Conservation (phyloP, 2,329 filamentous ascomycete genomes). For the Aspergillus pseudoglaucus region DNA sequence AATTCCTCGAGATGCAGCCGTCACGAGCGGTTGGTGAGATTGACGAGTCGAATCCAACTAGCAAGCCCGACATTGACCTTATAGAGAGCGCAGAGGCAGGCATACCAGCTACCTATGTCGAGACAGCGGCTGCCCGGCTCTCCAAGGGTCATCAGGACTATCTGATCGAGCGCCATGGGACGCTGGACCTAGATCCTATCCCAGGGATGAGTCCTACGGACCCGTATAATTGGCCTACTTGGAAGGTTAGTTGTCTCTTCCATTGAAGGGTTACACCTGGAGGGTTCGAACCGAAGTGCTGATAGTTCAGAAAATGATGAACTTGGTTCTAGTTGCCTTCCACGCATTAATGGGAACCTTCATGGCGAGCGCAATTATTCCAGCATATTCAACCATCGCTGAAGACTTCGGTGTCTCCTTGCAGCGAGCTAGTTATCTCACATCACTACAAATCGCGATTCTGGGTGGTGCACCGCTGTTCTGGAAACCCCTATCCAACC, state of each 20-base stretch:
- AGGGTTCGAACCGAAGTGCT: neutral
- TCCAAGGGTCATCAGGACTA: conserved; percentile 38
- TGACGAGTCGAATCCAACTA: conserved; percentile 5
- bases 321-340: conserved; percentile 51
- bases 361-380: conserved; percentile 50
- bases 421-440: conserved; percentile 48
- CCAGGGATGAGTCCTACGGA: conserved; percentile 47
- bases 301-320: conserved; percentile 44
- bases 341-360: conserved; percentile 56
- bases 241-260: conserved; percentile 36
- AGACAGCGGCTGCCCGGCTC: conserved; percentile 21
- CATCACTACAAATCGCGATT: conserved; percentile 50
- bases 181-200: conserved; percentile 49
- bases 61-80: conserved; percentile 22
- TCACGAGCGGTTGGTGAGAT: conserved; percentile 9
- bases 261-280: neutral
- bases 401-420: conserved; percentile 45
- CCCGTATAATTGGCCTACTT: conserved; percentile 52
- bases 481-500: conserved; percentile 50
- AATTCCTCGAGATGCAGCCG: conserved; percentile 22
- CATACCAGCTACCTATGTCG: conserved; percentile 17
- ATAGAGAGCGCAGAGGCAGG: conserved; percentile 24
- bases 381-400: conserved; percentile 50
- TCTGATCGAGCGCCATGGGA: conserved; percentile 49
- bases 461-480: conserved; percentile 49